These are phyloP conservation scores for Penicillium lividum DNA, from an alignment of 495 filamentous ascomycete species.

Conservation along the genomic window DNA sequence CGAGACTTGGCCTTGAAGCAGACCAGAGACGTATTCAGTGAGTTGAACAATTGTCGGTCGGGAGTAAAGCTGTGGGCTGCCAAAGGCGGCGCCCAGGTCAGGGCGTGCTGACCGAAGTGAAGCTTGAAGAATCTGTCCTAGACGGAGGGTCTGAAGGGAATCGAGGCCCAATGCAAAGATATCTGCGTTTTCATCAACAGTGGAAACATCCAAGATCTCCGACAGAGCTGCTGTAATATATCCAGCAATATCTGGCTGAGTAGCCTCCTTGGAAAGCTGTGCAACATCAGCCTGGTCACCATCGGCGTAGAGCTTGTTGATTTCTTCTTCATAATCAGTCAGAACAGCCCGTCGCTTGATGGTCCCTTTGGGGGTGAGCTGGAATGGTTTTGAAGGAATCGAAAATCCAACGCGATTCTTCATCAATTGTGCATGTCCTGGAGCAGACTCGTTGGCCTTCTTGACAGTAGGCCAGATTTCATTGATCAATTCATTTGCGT, in stretches of 20 bases:
- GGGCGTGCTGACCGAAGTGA: slow-evolving; percentile 10
- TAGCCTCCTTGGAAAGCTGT: slow-evolving; percentile 11
- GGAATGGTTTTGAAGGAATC: slow-evolving; percentile 48
- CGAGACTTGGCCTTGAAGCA: slow-evolving; percentile 15
- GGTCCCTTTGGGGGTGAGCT: slow-evolving; percentile 53
- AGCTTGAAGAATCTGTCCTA: slow-evolving; percentile 10
- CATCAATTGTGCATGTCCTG: slow-evolving; percentile 13
- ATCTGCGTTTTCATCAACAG: slow-evolving; percentile 9
- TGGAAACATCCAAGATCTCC: background rate
- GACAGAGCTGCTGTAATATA: slow-evolving; percentile 9
- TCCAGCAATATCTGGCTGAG: background rate
- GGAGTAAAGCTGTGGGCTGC: slow-evolving; percentile 15
- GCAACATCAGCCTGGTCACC: slow-evolving; percentile 7
- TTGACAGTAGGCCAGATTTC: slow-evolving; percentile 53
- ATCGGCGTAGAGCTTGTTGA: slow-evolving; percentile 45
- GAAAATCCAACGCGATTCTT: slow-evolving; percentile 28
- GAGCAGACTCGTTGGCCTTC: slow-evolving; percentile 15
- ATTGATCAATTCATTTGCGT: slow-evolving; percentile 58
- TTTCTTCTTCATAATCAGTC: slow-evolving; percentile 50
- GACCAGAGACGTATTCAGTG: slow-evolving; percentile 8
- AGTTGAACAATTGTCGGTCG: slow-evolving; percentile 19
- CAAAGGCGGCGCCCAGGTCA: slow-evolving; percentile 5
- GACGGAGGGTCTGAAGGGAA: slow-evolving; percentile 17
- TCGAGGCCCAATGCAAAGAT: slow-evolving; percentile 20
- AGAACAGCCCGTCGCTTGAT: slow-evolving; percentile 47